A percentile compares a stretch with the other conserved stretches of the same genome.
Evolutionary conservation across 73 alveolate species (phyloP).

Genomic region (Loxodes magnus): DNA sequence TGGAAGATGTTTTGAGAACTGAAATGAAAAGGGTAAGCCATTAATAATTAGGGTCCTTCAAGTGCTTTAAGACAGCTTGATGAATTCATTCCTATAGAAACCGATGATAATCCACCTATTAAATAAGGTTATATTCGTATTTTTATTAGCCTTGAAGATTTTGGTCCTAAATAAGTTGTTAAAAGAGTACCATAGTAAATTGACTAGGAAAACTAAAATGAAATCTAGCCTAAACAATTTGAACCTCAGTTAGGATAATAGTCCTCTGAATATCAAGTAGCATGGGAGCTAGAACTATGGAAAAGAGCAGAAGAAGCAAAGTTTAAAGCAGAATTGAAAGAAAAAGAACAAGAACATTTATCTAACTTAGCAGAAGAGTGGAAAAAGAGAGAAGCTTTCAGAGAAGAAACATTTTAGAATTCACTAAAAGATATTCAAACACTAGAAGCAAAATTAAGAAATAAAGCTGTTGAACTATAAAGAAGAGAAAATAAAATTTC

Average conservation of each 20-base stretch:
- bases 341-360: conserved; percentile 64
- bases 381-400: conserved; percentile 58
- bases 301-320: conserved; percentile 84
- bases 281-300: conserved; percentile 79
- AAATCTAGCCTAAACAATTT: too few species aligned
- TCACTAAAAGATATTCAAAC: conserved; percentile 36
- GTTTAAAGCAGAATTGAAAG: conserved; percentile 77
- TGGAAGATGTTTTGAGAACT: conserved; percentile 9
- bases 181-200: too few species aligned
- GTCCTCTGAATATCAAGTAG: conserved; percentile 57
- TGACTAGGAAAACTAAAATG: too few species aligned
- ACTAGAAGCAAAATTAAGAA: conserved; percentile 58
- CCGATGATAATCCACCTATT: background rate
- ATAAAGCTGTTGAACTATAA: conserved; percentile 70
- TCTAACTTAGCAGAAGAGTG: conserved; percentile 67
- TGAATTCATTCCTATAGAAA: background rate
- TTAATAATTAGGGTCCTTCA: background rate
- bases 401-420: conserved; percentile 60
- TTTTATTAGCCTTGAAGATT: background rate
- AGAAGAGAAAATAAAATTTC: conserved; percentile 74
- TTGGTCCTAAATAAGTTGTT: conserved; percentile 1
- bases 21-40: background rate
- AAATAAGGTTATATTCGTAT: background rate
- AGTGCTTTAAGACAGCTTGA: background rate
- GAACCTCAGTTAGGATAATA: conserved; percentile 6